phyloP scores from a whole-genome alignment of 2,329 filamentous ascomycete species.

The Colletotrichum tropicicola region DNA sequence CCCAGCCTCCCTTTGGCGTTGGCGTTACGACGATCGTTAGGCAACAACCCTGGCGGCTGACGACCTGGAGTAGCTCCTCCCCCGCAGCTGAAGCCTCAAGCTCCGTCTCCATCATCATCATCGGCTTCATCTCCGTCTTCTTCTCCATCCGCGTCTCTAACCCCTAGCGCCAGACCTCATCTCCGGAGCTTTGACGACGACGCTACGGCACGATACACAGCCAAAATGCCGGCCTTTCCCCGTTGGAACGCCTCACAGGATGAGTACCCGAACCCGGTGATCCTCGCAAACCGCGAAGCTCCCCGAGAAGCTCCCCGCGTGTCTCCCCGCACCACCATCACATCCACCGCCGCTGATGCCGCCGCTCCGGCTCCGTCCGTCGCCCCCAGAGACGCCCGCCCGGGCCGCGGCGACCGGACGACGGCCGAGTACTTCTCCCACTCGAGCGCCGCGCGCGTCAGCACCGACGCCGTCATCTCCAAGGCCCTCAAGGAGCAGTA shows the following conservation, averaged over 20 bases:
- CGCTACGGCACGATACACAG: not conserved
- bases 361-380: not conserved
- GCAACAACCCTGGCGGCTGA: not conserved
- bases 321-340: not conserved
- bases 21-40: constrained; percentile 1
- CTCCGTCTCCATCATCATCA: not conserved
- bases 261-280: not conserved
- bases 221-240: constrained; percentile 13
- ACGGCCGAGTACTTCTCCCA: constrained; percentile 49
- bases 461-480: constrained; percentile 53
- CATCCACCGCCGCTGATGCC: not conserved
- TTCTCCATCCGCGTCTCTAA: not conserved
- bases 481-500: constrained; percentile 51
- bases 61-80: not conserved
- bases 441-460: constrained; percentile 48
- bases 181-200: not conserved
- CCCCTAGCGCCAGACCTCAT: not conserved
- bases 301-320: not conserved
- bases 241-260: constrained; percentile 3
- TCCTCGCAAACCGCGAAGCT: not conserved
- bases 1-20: not conserved
- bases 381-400: not conserved
- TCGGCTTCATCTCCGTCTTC: not conserved
- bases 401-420: constrained; percentile 21
- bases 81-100: constrained; percentile 12